A percentile compares a stretch with the other conserved stretches of the same genome.
Evolutionary conservation across 2,329 filamentous ascomycete species (phyloP).

Genomic region (Nothophoma quercina): DNA sequence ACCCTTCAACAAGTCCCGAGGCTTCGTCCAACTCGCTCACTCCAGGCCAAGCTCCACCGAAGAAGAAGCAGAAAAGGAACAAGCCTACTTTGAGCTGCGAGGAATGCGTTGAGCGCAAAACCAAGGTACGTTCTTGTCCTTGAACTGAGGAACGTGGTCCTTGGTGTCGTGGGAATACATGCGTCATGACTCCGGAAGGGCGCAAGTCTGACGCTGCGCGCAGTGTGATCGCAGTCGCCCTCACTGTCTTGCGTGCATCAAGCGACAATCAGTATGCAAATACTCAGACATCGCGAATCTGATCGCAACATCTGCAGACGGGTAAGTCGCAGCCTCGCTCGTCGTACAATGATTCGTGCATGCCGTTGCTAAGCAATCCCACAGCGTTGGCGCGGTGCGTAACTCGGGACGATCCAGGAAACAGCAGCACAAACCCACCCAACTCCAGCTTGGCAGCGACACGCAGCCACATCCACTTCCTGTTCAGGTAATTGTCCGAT

Average conservation of each 20-base stretch:
- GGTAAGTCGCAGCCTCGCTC: conserved; percentile 44
- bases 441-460: conserved; percentile 31
- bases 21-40: conserved; percentile 22
- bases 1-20: conserved; percentile 32
- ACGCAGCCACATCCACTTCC: conserved; percentile 31
- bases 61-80: conserved; percentile 83
- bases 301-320: conserved; percentile 66
- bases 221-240: conserved; percentile 79
- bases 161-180: neutral
- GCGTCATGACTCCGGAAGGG: conserved; percentile 6
- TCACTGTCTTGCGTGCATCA: conserved; percentile 66
- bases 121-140: conserved; percentile 65
- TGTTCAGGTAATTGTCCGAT: conserved; percentile 37
- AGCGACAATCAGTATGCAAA: conserved; percentile 76
- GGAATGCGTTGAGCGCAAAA: conserved; percentile 83
- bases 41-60: conserved; percentile 48
- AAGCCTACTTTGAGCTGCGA: conserved; percentile 82
- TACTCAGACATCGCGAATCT: conserved; percentile 81
- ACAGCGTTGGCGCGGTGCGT: conserved; percentile 37
- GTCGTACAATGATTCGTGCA: conserved; percentile 4
- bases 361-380: conserved; percentile 33
- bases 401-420: conserved; percentile 38
- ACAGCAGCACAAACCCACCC: conserved; percentile 36
- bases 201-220: conserved; percentile 19
- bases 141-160: neutral